A percentile compares a stretch with the other conserved stretches of the same genome.
phyloP scores from a whole-genome alignment of 1,139 yeast genomes.

The Pneumocystis jirovecii region DNA sequence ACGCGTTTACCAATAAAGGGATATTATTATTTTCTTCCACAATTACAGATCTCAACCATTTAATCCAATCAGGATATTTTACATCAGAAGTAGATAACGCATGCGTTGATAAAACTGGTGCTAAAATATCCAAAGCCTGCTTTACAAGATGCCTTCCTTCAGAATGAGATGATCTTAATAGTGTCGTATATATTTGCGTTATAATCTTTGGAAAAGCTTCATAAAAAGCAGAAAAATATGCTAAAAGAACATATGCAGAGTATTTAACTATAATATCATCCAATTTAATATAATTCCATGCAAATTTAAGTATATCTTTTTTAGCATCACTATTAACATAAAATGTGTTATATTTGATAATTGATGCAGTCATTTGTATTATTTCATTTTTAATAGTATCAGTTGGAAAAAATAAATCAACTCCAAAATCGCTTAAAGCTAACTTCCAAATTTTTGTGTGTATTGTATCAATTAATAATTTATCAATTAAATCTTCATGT shows the following conservation, averaged over 20 bases:
- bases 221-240: conserved; percentile 72
- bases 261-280: conserved; percentile 86
- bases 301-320: conserved; percentile 80
- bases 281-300: conserved; percentile 82
- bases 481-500: conserved; percentile 11
- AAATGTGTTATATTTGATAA: conserved; percentile 53
- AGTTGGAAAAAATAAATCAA: conserved; percentile 51
- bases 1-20: conserved; percentile 72
- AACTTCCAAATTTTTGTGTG: conserved; percentile 52
- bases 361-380: conserved; percentile 63
- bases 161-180: conserved; percentile 67
- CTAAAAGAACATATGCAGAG: conserved; percentile 79
- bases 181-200: conserved; percentile 81
- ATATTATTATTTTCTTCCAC: conserved; percentile 80
- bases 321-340: conserved; percentile 44
- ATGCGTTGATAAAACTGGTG: conserved; percentile 72
- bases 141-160: conserved; percentile 75
- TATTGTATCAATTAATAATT: conserved; percentile 46
- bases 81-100: conserved; percentile 29
- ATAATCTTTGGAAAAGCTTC: conserved; percentile 84
- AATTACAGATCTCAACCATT: conserved; percentile 85
- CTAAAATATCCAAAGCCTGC: conserved; percentile 76
- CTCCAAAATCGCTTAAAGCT: conserved; percentile 29
- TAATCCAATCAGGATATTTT: conserved; percentile 57
- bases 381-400: conserved; percentile 67